Evolutionary conservation across 2,329 filamentous ascomycete genomes (phyloP), one percentile per base, ranked within the genome.

Genomic region (Fusarium fujikuroi): DNA sequence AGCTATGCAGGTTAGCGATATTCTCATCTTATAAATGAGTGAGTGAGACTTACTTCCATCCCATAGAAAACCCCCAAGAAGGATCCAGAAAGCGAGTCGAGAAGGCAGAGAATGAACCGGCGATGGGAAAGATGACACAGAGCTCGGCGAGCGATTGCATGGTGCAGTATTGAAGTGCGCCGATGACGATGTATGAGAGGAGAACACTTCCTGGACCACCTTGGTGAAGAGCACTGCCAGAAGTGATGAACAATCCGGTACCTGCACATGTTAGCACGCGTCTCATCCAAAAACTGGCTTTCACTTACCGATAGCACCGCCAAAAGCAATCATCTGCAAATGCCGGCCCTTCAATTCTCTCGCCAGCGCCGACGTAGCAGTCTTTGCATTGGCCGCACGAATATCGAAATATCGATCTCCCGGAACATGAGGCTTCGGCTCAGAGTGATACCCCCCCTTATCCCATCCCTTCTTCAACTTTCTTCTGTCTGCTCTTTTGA

Each of bases 311-410:
- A 97, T 97, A 21, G 93, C 95, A 56, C 95, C 95, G 74, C 95
- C 95, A 75, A 98, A 97, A 16, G 95, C 95, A 86, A 98, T 98
- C 95, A 98, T 98, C 85, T 98, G 95, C 79, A 98, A 80, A 85
- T 98, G 95, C 56, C 95, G 87, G 15, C 91, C 91, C 83, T 97
- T 96, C 76, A 97, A 83, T 80, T 91, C 92, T 78, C 95, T 88
- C 61, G 93, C 90, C 60, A 98, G 85, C 14, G 92, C 90, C 56
- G 93, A 92, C 73, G 91, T 88, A 7, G 94, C 92, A 4, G 94
- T 95, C 79, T 95, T 92, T 71, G 93, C 84, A 77, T 94, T 88
- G 47, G 89, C 90, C 74, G 84, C 83, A 28, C 84, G 85, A 57
- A 90, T 71, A 75, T 90, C 88, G 72, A 87, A 90, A 74, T 87